These are phyloP conservation scores for Chaetomium sp. DNA, from an alignment of 2,329 filamentous ascomycete genomes.

Conservation along the genomic window DNA sequence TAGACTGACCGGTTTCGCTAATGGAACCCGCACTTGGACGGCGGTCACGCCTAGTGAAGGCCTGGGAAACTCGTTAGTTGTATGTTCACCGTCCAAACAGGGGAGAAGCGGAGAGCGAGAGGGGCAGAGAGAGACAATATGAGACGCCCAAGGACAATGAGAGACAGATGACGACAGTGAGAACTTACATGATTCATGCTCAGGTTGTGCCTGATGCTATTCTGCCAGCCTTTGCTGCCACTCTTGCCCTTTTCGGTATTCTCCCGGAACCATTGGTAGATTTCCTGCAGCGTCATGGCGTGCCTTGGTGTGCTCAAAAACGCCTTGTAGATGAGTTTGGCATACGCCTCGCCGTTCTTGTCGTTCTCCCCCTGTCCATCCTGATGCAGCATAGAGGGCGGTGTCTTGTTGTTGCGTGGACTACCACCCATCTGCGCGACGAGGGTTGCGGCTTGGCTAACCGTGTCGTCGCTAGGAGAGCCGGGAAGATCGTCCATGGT, in stretches of 20 bases:
- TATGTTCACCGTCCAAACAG: neutral
- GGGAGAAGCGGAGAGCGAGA: neutral
- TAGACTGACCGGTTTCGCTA: neutral
- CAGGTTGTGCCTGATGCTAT: constrained; percentile 90
- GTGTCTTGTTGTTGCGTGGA: neutral
- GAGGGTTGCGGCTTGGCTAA: constrained; percentile 1
- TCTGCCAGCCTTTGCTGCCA: constrained; percentile 75
- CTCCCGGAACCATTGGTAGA: constrained; percentile 83
- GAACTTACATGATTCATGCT: constrained; percentile 80
- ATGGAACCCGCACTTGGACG: constrained; percentile 25
- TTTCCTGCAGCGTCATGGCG: constrained; percentile 73
- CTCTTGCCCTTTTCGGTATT: constrained; percentile 70
- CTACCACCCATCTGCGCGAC: neutral
- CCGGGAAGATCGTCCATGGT: constrained; percentile 10
- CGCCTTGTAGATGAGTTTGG: constrained; percentile 70
- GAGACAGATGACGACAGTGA: neutral
- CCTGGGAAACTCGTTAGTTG: constrained; percentile 15
- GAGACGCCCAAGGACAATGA: neutral
- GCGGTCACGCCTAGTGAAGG: constrained; percentile 35
- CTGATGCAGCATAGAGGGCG: constrained; percentile 1
- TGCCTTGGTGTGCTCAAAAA: constrained; percentile 59
- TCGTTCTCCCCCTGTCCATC: constrained; percentile 20
- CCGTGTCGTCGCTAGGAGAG: neutral
- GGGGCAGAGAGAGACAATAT: no score
- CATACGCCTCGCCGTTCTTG: constrained; percentile 61